These are phyloP conservation scores for Orbilia oligospora DNA, from an alignment of 2,329 filamentous ascomycete species.

Conservation along the genomic window DNA sequence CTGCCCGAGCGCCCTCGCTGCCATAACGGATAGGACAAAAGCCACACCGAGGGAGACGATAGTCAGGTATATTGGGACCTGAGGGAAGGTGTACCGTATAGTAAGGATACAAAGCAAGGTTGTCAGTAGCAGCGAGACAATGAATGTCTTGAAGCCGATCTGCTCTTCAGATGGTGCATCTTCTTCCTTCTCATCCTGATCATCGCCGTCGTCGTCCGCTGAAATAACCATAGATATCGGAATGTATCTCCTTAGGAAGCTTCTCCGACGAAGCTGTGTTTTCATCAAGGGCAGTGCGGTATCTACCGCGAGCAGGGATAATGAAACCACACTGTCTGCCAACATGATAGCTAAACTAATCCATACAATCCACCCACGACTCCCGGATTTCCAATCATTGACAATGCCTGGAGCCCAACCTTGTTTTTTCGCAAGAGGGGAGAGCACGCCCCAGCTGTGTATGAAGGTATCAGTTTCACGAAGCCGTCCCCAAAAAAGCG, in stretches of 20 bases:
- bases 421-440: slow-evolving; percentile 84
- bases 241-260: slow-evolving; percentile 15
- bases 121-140: slow-evolving; percentile 81
- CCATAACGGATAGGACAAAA: slow-evolving; percentile 83
- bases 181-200: slow-evolving; percentile 70
- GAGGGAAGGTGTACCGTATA: slow-evolving; percentile 86
- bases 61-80: slow-evolving; percentile 84
- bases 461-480: not conserved
- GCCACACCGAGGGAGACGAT: slow-evolving; percentile 86
- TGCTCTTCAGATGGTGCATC: slow-evolving; percentile 89
- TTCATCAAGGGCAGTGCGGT: slow-evolving; percentile 21
- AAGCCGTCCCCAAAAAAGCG: too few species aligned
- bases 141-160: slow-evolving; percentile 79
- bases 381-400: slow-evolving; percentile 89
- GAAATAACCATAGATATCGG: not conserved
- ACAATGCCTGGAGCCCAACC: slow-evolving; percentile 93
- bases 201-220: slow-evolving; percentile 45
- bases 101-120: slow-evolving; percentile 83
- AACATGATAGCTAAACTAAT: slow-evolving; percentile 96
- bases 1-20: slow-evolving; percentile 76
- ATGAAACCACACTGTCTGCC: slow-evolving; percentile 88
- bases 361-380: slow-evolving; percentile 99
- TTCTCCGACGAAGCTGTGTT: not conserved
- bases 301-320: slow-evolving; percentile 72
- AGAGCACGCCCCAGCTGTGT: slow-evolving; percentile 84